Evolutionary conservation across 495 filamentous ascomycete species (phyloP), one percentile per base, ranked within the genome.

Genomic region (Neurospora sp.): DNA sequence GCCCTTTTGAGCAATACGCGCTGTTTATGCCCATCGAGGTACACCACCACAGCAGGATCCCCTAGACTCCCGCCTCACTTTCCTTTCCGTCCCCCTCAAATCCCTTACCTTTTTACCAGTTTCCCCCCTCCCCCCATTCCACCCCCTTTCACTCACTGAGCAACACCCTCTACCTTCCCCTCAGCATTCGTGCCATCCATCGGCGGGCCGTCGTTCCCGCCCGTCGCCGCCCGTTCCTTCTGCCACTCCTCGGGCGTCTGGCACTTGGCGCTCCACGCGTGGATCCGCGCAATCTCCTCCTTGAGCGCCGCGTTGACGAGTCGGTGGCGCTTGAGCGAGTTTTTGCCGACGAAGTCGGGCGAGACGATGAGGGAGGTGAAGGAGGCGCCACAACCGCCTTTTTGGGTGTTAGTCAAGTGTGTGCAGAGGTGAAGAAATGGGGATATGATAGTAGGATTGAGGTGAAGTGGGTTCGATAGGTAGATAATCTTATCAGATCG

Each of bases 201-300:
- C 4, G 83, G 81, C 31, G 84, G 83, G 20, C 76, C 79, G 18
- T 79, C 82, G 20, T 76, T 73, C 14, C 74, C 78, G 39, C 73
- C 71, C 6, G 78, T 77, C 0, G 75, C 73, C 59, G 76, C 83
- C 78, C 87, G 87, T 81, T 91, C 87, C 80, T 87, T 90, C 84
- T 91, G 89, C 90, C 92, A 98, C 84, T 99, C 93, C 80, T 94
- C 95, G 2, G 94, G 93, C 18, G 96, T 98, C 84, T 91, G 93
- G 82, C 96, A 98, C 83, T 94, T 97, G 35, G 96, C 93, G 72
- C 93, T 95, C 96, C 96, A 99, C n/a, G 96, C 96, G 85, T 99
- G 96, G 71, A 99, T 97, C 65, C 89, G 88, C 5, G 93, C 92
- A 81, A 99, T 96, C 85, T 99, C 96, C n/a, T 88, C 88, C 84